Percentiles rank a stretch among this genome's conserved stretches.
phyloP scores from a whole-genome alignment of 257 asterid genomes.

The Solanum rostratum region DNA sequence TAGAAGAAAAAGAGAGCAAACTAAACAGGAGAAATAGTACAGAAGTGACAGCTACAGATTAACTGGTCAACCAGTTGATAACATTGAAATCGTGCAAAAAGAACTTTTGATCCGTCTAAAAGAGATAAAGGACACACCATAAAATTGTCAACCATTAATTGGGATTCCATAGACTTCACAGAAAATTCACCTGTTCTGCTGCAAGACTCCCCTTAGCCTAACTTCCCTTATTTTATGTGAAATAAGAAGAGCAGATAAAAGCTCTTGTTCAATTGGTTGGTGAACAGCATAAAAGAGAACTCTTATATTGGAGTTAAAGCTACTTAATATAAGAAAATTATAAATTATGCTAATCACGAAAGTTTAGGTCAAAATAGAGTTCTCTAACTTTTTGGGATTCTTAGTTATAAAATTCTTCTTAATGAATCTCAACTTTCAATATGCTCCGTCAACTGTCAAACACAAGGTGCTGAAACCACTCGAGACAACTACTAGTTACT shows the following conservation, averaged over 20 bases:
- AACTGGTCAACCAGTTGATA: neutral
- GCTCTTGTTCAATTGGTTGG: neutral
- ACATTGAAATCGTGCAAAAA: neutral
- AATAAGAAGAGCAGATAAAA: neutral
- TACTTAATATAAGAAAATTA: neutral
- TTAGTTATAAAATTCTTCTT: neutral
- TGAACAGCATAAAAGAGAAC: neutral
- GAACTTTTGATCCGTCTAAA: neutral
- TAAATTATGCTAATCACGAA: neutral
- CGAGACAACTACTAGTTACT: neutral
- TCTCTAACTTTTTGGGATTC: neutral
- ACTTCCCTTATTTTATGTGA: neutral
- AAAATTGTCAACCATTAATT: neutral
- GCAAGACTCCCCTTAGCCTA: neutral
- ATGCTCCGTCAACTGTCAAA: neutral
- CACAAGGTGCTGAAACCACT: neutral
- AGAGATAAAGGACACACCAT: neutral
- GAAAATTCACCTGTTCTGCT: neutral
- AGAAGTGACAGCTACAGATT: neutral
- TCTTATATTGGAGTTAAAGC: neutral
- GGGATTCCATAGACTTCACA: neutral
- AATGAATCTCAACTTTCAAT: neutral
- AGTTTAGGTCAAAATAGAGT: neutral
- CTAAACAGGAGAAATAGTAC: neutral
- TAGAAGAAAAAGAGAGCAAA: neutral